Evolutionary conservation across 768 basidiomycete genomes (phyloP).

Genomic region (Rhizopogon roseolus): DNA sequence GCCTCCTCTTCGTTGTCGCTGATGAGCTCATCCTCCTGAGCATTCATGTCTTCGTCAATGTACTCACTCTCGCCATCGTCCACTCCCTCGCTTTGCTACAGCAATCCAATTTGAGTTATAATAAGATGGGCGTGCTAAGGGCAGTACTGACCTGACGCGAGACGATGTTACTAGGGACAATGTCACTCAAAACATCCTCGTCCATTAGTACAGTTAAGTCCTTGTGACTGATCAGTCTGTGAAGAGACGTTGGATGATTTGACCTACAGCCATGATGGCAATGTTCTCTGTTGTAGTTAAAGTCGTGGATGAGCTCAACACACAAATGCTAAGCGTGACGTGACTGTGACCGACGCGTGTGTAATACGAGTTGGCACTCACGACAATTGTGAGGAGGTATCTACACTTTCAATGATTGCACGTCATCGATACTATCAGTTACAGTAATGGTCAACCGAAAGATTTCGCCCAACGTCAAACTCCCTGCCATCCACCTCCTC

Average conservation of each 20-base stretch:
- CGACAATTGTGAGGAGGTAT: no score
- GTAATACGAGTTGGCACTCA: no score
- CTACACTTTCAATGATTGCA: no score
- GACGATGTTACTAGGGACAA: slow-evolving; percentile 87
- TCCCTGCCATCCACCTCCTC: no score
- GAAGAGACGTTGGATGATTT: not conserved
- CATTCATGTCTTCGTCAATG: slow-evolving; percentile 45
- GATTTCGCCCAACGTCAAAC: no score
- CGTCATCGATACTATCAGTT: no score
- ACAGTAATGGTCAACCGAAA: no score
- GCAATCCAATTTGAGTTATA: slow-evolving; percentile 23
- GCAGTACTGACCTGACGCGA: slow-evolving; percentile 66
- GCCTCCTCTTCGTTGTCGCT: slow-evolving; percentile 45
- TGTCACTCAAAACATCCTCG: slow-evolving; percentile 86
- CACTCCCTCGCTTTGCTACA: slow-evolving; percentile 58
- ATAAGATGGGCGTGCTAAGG: slow-evolving; percentile 3
- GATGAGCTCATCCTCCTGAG: slow-evolving; percentile 60
- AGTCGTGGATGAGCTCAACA: not conserved
- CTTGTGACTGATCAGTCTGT: slow-evolving; percentile 4
- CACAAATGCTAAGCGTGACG: slow-evolving; percentile 11
- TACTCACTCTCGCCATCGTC: slow-evolving; percentile 73
- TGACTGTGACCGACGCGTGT: slow-evolving; percentile 19
- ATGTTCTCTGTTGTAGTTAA: slow-evolving; percentile 15
- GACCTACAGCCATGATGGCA: slow-evolving; percentile 17
- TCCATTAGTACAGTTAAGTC: slow-evolving; percentile 29